phyloP scores from a whole-genome alignment of 345 rosid genomes.

The Carallia pectinifolia region DNA sequence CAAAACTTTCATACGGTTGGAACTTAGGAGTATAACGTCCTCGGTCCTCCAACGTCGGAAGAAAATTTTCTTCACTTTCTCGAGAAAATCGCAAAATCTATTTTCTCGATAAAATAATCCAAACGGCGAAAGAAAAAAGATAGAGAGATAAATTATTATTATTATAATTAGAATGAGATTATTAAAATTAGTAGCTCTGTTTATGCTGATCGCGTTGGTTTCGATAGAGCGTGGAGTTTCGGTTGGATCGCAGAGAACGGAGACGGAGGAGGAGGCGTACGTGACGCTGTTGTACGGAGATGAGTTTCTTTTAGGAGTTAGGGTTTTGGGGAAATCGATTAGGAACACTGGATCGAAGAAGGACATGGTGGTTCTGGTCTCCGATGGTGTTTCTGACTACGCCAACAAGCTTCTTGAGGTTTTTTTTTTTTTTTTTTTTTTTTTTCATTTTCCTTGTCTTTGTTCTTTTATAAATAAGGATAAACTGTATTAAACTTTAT shows the following conservation, averaged over 20 bases:
- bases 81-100: neutral
- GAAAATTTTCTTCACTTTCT: neutral
- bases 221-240: slow-evolving; percentile 37
- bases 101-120: too few species aligned
- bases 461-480: too few species aligned
- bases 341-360: slow-evolving; percentile 72
- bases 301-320: slow-evolving; percentile 89
- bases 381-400: slow-evolving; percentile 85
- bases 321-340: slow-evolving; percentile 90
- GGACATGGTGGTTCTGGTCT: slow-evolving; percentile 87
- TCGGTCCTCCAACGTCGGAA: too few species aligned
- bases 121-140: too few species aligned
- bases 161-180: slow-evolving; percentile 9
- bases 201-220: slow-evolving; percentile 28
- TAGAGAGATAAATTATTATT: neutral
- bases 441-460: neutral
- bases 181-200: neutral
- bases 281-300: slow-evolving; percentile 89
- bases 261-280: slow-evolving; percentile 47
- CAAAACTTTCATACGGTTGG: neutral
- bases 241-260: slow-evolving; percentile 37
- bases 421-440: neutral
- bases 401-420: slow-evolving; percentile 68
- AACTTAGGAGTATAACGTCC: too few species aligned
- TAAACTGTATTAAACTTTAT: too few species aligned